phyloP scores from a whole-genome alignment of 805 yeast species.

The Metschnikowia dekortorum region DNA sequence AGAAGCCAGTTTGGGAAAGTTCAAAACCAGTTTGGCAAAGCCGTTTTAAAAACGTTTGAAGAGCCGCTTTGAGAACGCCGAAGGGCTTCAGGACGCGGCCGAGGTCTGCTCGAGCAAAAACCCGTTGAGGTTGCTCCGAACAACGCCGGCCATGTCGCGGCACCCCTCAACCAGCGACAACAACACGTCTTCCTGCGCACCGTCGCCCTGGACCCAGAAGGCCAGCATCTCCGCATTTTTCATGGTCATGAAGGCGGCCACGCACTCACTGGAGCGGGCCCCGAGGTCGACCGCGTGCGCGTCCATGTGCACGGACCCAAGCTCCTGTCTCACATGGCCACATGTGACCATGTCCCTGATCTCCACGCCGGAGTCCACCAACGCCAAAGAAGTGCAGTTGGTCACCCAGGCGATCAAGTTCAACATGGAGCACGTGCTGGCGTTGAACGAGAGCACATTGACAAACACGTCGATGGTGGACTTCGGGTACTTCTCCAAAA shows the following conservation, averaged over 20 bases:
- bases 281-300: constrained; percentile 8
- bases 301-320: constrained; percentile 8
- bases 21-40: too few relatives aligned
- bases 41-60: too few relatives aligned
- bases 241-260: constrained; percentile 51
- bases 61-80: too few relatives aligned
- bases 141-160: constrained; percentile 36
- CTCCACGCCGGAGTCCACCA: constrained; percentile 83
- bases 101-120: constrained; percentile 26
- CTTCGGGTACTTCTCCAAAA: constrained; percentile 78
- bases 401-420: constrained; percentile 49
- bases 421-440: constrained; percentile 25
- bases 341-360: constrained; percentile 70
- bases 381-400: constrained; percentile 66
- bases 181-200: constrained; percentile 21
- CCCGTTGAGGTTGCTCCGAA: constrained; percentile 43
- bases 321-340: constrained; percentile 40
- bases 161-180: constrained; percentile 40
- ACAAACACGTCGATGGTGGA: constrained; percentile 79
- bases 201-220: constrained; percentile 44
- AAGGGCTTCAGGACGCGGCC: too few relatives aligned
- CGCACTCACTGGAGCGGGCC: constrained; percentile 11
- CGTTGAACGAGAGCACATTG: constrained; percentile 50
- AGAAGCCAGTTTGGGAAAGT: too few relatives aligned
- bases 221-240: constrained; percentile 58